Evolutionary conservation across 306 rosid genomes (phyloP), one percentile per base, ranked within the genome.

Genomic region (Delonix regia): DNA sequence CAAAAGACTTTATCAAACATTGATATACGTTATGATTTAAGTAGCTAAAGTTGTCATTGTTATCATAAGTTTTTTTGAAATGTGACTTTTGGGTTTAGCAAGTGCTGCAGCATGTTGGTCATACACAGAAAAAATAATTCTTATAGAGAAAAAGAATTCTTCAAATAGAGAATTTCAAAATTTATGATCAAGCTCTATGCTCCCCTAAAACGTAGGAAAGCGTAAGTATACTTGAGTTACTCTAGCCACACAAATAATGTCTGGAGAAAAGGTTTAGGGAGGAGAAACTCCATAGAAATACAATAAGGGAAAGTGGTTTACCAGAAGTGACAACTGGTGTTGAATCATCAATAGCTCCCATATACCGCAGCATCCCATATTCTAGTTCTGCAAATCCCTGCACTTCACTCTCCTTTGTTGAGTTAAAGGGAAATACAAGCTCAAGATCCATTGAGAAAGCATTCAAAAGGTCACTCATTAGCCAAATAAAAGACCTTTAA

Each of bases 311-410:
- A 77, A 81, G 59, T 42, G 76, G 60, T 7, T 74, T 76, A 92
- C 98, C 96, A 66, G 97, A 88, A 67, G 98, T 92, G 57, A 92
- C 94, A 60, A 94, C 82, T 56, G 86, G 97, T 48, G 97, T 90
- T 52, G 93, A 89, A 77, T 90, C 91, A 63, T 94, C 93, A 13
- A 94, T 88, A 72, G 97, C 96, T 85, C 90, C 88, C 97, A 92
- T 90, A 85, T 89, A 90, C 19, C 92, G 85, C 80, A 94, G 83
- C 97, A 94, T 90, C 48, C 94, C 97, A 55, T 92, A 94, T 80
- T 94, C 98, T 65, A 94, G 97, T 77, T 94, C 97, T 11, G 98
- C 98, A 80, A 94, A 92, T 38, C 94, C 98, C 98, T 92, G 83
- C 88, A 81, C 11, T 81, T 69, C 60, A 75, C 12, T 28, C 57